These are phyloP conservation scores for Ophiocordyceps australis DNA, from an alignment of 2,329 filamentous ascomycete species.

Conservation along the genomic window DNA sequence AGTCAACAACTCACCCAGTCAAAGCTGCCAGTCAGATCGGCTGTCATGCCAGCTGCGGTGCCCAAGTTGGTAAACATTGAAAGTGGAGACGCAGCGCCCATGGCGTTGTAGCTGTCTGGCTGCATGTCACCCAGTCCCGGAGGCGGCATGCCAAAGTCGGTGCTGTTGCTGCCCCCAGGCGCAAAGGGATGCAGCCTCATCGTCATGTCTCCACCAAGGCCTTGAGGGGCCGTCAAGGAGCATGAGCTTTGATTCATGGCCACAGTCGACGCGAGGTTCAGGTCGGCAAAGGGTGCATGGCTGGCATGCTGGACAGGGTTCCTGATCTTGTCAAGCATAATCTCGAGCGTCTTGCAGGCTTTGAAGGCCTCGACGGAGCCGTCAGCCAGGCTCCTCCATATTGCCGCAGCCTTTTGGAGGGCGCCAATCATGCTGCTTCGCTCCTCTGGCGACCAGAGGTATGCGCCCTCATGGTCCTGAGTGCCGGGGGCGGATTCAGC, in stretches of 20 bases:
- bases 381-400: conserved; percentile 66
- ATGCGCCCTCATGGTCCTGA: conserved; percentile 23
- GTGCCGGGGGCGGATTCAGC: conserved; percentile 19
- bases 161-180: conserved; percentile 16
- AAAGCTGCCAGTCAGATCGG: conserved; percentile 32
- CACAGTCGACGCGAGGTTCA: conserved; percentile 6
- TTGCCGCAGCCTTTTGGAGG: conserved; percentile 53
- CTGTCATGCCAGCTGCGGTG: conserved; percentile 7
- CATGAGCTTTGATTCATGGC: conserved; percentile 22
- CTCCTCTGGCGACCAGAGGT: conserved; percentile 39
- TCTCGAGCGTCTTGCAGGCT: conserved; percentile 58
- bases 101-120: conserved; percentile 10
- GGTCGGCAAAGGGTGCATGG: conserved; percentile 4
- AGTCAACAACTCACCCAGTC: conserved; percentile 43
- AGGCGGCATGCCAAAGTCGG: conserved; percentile 19
- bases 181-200: conserved; percentile 9
- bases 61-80: conserved; percentile 32
- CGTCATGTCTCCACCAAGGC: no score
- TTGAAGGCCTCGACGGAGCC: conserved; percentile 82
- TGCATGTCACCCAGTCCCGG: conserved; percentile 12
- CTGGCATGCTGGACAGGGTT: no score
- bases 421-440: conserved; percentile 59
- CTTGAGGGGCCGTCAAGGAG: conserved; percentile 8
- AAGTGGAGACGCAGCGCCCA: conserved; percentile 22
- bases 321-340: conserved; percentile 74